These are phyloP conservation scores for Pilobolus umbonatus DNA, from an alignment of 192 early-diverging fungal genomes.

Conservation along the genomic window DNA sequence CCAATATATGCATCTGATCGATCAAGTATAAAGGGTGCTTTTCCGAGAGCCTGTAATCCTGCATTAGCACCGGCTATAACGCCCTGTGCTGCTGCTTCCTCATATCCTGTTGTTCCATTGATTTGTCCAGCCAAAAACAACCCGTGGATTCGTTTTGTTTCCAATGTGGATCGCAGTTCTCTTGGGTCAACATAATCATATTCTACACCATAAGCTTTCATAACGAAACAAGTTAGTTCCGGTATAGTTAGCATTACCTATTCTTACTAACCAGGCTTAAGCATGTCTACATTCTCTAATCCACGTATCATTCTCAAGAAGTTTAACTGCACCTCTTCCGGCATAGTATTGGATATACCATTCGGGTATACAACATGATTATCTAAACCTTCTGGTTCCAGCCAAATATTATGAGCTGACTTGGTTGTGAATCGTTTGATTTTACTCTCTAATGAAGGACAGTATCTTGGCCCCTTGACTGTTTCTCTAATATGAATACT, in stretches of 20 bases:
- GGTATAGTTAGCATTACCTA: neutral
- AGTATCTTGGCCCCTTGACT: conserved; percentile 77
- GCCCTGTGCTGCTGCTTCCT: conserved; percentile 79
- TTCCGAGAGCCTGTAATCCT: conserved; percentile 49
- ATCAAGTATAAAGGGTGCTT: conserved; percentile 58
- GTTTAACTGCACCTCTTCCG: conserved; percentile 66
- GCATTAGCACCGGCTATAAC: conserved; percentile 77
- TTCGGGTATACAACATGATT: conserved; percentile 76
- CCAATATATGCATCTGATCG: conserved; percentile 79
- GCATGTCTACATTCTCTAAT: conserved; percentile 69
- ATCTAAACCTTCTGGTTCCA: conserved; percentile 73
- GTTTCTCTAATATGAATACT: conserved; percentile 82
- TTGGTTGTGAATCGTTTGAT: conserved; percentile 66
- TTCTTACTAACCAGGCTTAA: conserved; percentile 48
- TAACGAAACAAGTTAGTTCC: neutral
- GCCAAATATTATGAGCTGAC: conserved; percentile 68
- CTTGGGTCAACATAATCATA: conserved; percentile 84
- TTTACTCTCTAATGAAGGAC: conserved; percentile 80
- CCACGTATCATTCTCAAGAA: conserved; percentile 70
- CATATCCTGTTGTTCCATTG: conserved; percentile 85
- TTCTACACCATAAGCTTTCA: conserved; percentile 82
- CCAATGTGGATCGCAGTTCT: conserved; percentile 66
- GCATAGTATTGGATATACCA: conserved; percentile 81
- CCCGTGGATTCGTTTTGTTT: conserved; percentile 74
- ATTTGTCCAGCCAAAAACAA: conserved; percentile 82